A percentile compares a stretch with the other conserved stretches of the same genome.
Conservation (phyloP, 257 asterid genomes). For the Solanum habrochaites region DNA sequence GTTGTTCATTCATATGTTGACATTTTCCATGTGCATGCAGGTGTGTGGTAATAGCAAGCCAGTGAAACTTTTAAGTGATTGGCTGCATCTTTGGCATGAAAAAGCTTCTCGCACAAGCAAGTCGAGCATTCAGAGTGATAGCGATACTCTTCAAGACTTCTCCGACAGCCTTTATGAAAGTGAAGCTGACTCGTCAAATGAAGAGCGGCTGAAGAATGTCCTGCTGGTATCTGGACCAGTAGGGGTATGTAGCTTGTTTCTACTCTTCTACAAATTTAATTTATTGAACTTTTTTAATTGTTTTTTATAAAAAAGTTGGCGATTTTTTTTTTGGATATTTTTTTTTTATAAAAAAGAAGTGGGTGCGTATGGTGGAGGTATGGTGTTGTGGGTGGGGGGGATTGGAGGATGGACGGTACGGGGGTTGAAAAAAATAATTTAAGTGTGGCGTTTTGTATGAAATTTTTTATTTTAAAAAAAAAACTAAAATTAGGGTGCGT, state of each 20-base stretch:
- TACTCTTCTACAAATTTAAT: background rate
- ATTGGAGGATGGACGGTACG: no score
- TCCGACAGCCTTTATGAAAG: slow-evolving; percentile 40
- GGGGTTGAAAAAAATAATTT: no score
- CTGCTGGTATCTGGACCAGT: slow-evolving; percentile 92
- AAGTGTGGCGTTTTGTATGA: no score
- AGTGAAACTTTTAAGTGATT: slow-evolving; percentile 60
- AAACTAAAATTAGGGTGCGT: no score
- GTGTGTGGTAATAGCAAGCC: slow-evolving; percentile 80
- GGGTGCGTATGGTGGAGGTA: no score
- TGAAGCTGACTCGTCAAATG: slow-evolving; percentile 41
- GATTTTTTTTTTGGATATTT: background rate
- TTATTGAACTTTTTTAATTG: no score
- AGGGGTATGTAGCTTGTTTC: slow-evolving; percentile 53
- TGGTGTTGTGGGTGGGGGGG: no score
- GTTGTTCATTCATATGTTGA: background rate
- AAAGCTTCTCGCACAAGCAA: slow-evolving; percentile 33
- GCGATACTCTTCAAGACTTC: slow-evolving; percentile 15
- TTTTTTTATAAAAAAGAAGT: no score
- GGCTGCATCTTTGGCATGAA: slow-evolving; percentile 85
- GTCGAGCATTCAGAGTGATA: slow-evolving; percentile 22
- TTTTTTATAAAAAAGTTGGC: background rate
- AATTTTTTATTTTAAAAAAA: no score
- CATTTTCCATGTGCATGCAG: slow-evolving; percentile 21
- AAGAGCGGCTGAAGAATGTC: slow-evolving; percentile 59